Evolutionary conservation across 1,139 yeast genomes (phyloP), one percentile per base, ranked within the genome.

Genomic region (Debaryomyces nepalensis): DNA sequence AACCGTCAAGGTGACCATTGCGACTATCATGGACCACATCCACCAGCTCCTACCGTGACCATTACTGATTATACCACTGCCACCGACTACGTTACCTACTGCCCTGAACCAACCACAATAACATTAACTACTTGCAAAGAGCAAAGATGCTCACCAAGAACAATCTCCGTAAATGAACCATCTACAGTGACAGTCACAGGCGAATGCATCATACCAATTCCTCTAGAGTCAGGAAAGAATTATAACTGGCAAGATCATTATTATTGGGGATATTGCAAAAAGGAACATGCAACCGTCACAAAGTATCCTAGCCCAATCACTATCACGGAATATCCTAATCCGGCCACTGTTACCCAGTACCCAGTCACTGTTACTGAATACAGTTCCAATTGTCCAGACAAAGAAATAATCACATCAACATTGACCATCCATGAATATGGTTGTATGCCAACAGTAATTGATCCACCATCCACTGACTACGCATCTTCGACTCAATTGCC

Each of bases 161-260:
- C 77, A 46, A 61, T 70, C 68, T 73, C 79, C 44, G 82, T 76
- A 52, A 66, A 77, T 37, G 70, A 53, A 42, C 74, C 80, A 42
- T 70, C 79, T 48, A 78, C 84, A 46, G 53, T 81, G 52, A 78
- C 82, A 52, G 68, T 80, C 64, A 77, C 83, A 45, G 79, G 74
- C 59, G 77, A 78, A 59, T 83, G 89, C 70, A 77, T 86, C 51
- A 63, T 82, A 51, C 73, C 79, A 53, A 66, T 70, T 59, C 66
- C 70, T 26, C 30, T 20, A 27, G 31, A 27, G 20, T 15, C 31
- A 26, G 30, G 18, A 8, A 12, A 26, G 12, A 14, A 19, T 8
- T 9, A 15, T 16, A 9, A 27, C 11, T 15, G 20, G 20, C 9
- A 26, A n/a, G 29, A 11, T 11, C 12, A 15, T 14, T 7, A 15